These are phyloP conservation scores for Desmodesmus armatus DNA, from an alignment of 139 green algal species.

Conservation along the genomic window DNA sequence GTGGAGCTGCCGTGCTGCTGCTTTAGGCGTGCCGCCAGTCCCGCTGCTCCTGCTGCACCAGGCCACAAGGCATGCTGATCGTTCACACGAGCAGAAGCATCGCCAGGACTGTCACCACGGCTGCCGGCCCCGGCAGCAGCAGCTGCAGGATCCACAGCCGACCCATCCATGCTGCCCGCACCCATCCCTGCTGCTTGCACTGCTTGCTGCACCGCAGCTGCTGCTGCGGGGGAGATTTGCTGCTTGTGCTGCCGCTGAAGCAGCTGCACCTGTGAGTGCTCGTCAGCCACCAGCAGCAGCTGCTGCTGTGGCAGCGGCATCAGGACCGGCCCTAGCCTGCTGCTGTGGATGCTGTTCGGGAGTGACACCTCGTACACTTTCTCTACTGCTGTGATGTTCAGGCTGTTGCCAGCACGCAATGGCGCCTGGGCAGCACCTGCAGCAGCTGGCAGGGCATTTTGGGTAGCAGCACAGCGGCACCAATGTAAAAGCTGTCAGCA, in stretches of 20 bases:
- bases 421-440: background rate
- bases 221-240: no score
- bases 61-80: background rate
- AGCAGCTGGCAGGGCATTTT: background rate
- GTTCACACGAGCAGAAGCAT: no score
- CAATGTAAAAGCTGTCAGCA: no score
- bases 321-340: background rate
- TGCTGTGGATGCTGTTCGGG: background rate
- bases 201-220: no score
- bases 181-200: background rate
- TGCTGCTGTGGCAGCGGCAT: constrained; percentile 10
- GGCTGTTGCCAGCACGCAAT: background rate
- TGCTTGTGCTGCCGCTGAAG: background rate
- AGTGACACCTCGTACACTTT: no score
- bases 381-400: background rate
- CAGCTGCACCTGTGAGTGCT: background rate
- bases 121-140: background rate
- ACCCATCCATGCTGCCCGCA: no score
- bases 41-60: background rate
- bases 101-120: no score
- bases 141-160: no score
- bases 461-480: no score
- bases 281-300: background rate
- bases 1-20: background rate
- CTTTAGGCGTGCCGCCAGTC: background rate